Conservation (phyloP, 2,329 filamentous ascomycete species). For the Hypomyces perniciosus region DNA sequence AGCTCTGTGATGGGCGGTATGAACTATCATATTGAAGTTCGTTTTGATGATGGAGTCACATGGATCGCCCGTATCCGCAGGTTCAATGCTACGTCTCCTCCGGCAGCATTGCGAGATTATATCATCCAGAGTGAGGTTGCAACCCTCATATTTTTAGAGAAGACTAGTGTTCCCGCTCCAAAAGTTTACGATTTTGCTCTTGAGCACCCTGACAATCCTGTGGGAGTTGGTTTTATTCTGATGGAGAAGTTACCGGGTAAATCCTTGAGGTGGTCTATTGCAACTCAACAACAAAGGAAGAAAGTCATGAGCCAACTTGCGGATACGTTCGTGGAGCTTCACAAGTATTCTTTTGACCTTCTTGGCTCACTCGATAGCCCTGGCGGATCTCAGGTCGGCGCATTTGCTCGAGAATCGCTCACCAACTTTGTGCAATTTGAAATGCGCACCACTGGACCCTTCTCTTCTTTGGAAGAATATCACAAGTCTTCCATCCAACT, state of each 20-base stretch:
- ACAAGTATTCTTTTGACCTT: constrained; percentile 29
- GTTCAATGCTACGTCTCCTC: constrained; percentile 35
- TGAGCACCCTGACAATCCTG: constrained; percentile 23
- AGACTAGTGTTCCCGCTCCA: constrained; percentile 31
- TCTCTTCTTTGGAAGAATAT: constrained; percentile 30
- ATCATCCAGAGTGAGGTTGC: constrained; percentile 36
- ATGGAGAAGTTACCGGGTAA: constrained; percentile 37
- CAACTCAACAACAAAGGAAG: constrained; percentile 26
- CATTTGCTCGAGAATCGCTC: constrained; percentile 33
- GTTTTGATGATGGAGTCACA: constrained; percentile 35
- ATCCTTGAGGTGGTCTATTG: constrained; percentile 29
- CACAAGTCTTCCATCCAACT: constrained; percentile 26
- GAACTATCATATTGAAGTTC: constrained; percentile 39
- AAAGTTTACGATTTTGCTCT: constrained; percentile 33
- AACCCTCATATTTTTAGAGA: constrained; percentile 34
- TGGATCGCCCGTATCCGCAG: constrained; percentile 39
- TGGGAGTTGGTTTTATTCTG: constrained; percentile 36
- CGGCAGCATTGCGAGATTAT: constrained; percentile 25
- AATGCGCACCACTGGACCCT: constrained; percentile 30
- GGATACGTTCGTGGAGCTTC: constrained; percentile 33
- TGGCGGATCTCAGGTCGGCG: constrained; percentile 23
- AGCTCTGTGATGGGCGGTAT: constrained; percentile 38
- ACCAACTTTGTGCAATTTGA: constrained; percentile 25
- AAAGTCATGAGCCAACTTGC: constrained; percentile 33
- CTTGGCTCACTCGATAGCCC: constrained; percentile 31